Evolutionary conservation across 257 asterid genomes (phyloP).

Genomic region (Nicotiana undulata): DNA sequence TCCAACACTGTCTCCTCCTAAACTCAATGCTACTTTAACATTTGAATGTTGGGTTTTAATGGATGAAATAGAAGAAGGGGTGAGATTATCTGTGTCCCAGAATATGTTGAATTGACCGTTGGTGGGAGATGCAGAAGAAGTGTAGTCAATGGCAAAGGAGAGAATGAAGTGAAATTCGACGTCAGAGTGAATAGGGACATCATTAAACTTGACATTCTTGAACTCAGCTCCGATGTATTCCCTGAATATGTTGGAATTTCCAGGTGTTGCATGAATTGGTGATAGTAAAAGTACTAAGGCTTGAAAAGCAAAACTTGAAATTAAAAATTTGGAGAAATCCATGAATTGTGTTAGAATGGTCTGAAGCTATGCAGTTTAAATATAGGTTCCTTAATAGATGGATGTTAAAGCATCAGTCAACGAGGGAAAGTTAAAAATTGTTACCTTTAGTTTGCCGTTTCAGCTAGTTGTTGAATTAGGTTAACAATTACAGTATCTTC

Average conservation of each 20-base stretch:
- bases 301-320: slow-evolving; percentile 16
- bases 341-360: neutral
- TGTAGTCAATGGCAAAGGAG: slow-evolving; percentile 79
- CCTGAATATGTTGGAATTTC: slow-evolving; percentile 43
- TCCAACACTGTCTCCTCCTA: slow-evolving; percentile 73
- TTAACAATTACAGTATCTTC: too few relatives aligned
- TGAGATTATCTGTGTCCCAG: slow-evolving; percentile 66
- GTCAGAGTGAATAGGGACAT: slow-evolving; percentile 46
- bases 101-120: slow-evolving; percentile 56
- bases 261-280: slow-evolving; percentile 14
- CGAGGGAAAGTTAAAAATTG: neutral
- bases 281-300: neutral
- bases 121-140: slow-evolving; percentile 49
- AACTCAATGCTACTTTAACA: slow-evolving; percentile 46
- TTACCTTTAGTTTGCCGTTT: neutral
- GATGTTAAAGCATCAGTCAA: neutral
- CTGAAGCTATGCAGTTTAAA: neutral
- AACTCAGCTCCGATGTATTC: slow-evolving; percentile 79
- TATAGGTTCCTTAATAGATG: neutral
- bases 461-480: neutral
- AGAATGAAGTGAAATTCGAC: slow-evolving; percentile 87
- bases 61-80: slow-evolving; percentile 40
- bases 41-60: slow-evolving; percentile 42
- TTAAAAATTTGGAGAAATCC: slow-evolving; percentile 21
- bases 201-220: slow-evolving; percentile 50